Evolutionary conservation across 805 yeast genomes (phyloP), one percentile per base, ranked within the genome.

Genomic region (Metschnikowia santaceciliae): DNA sequence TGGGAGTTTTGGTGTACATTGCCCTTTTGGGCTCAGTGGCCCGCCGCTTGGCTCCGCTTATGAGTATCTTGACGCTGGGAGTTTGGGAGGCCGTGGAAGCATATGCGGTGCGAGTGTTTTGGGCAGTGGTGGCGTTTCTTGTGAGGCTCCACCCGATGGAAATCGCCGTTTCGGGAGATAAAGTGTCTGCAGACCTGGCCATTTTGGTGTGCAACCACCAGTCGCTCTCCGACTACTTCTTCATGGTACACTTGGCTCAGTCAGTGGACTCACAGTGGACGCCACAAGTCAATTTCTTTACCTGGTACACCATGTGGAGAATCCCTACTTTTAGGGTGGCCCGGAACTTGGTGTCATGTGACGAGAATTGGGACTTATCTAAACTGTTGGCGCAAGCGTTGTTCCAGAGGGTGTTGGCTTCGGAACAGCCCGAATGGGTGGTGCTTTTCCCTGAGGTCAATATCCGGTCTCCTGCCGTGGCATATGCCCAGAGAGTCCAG

Each of bases 371-470:
- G 86, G 80, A 77, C 55, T 62, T 82, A 33, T 79, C 77, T 57
- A 53, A 67, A 33, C 65, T 62, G 48, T 64, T 72, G 38, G 62
- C 69, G 61, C 55, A 61, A 51, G 48, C 63, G 47, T 61, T 73
- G 22, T 78, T 80, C 52, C 63, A 65, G 7, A 59, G 64, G 19
- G 59, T 76, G 19, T 32, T 72, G 4, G 58, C 54, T n/a, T 72
- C 74, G 26, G 74, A 65, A 34, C 62, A 58, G n/a, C 72, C 71
- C 26, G 77, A 80, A 56, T 83, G 95, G 88, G 58, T 90, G 0
- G 82, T 84, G 0, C 55, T 88, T 7, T 90, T 90, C 57, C 97
- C 97, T 0, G 97, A 91, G 66, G 96, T 88, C 4, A 87, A 86
- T 60, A 79, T 86, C 6, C 78, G 80, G 65, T 79, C 83, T 0